Evolutionary conservation across 768 basidiomycete species (phyloP), one percentile per base, ranked within the genome.

Genomic region (Leucocoprinus sp.): DNA sequence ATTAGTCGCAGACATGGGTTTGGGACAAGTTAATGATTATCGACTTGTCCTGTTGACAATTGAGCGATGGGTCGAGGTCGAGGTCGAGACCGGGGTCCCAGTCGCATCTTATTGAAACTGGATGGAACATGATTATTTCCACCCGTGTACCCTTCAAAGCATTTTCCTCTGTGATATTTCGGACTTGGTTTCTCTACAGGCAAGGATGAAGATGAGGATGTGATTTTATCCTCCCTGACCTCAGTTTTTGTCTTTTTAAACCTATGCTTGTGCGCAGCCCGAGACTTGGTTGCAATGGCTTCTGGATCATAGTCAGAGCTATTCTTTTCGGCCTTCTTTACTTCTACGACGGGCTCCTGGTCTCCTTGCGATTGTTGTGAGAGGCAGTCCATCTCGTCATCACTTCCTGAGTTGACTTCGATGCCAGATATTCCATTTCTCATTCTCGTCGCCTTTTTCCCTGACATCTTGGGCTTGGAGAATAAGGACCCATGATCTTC

Each of bases 181-280:
- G 5, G 31, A 31, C 19, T 37, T 26, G 21, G 22, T 5, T 45
- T 37, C 35, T 23, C 37, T 9, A 38, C 18, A 2, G 38, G 33
- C 8, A 49, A 51, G 5, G 38, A 21, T 31, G 31, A 7, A 31
- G 31, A 4, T 37, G 22, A 37, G 4, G 11, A 23, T 6, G 7
- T 55, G 50, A 1, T 3, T 24, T 21, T 35, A 8, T 44, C 42
- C 26, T 12, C 24, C 14, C 18, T n/a, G 14, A 8, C 21, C 14
- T 17, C 21, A 9, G 14, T n/a, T 8, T 0, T 43, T 22, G 52
- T 55, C 55, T 55, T 72, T 11, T 50, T 67, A 51, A 68, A 71
- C 49, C 60, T 67, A 21, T 64, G 46, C 4, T 7, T 33, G 42
- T 60, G 59, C 3, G 45, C 19, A 5, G 37, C 43, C 11, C 37